These are phyloP conservation scores for Eutrema heterophyllum DNA, from an alignment of 345 rosid genomes.

Conservation along the genomic window DNA sequence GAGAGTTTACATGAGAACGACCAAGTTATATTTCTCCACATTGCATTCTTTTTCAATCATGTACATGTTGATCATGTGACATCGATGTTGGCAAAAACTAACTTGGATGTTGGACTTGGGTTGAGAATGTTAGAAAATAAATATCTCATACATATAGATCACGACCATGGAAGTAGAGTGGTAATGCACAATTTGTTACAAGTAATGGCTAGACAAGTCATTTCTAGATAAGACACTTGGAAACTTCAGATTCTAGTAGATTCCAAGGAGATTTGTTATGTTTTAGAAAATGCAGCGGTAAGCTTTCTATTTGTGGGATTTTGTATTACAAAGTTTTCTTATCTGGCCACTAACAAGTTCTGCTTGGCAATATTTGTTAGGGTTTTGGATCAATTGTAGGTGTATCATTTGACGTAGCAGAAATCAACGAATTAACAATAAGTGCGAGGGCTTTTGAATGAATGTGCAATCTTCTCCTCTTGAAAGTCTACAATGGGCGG, in stretches of 20 bases:
- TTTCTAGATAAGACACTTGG: not conserved
- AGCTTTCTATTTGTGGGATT: not conserved
- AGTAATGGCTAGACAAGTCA: conserved; percentile 22
- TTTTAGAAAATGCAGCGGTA: not conserved
- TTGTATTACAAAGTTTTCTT: not conserved
- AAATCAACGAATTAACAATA: not conserved
- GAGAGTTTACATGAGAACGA: too few species aligned
- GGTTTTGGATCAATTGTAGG: conserved; percentile 4
- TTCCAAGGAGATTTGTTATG: conserved; percentile 3
- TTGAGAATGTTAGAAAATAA: not conserved
- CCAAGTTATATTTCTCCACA: too few species aligned
- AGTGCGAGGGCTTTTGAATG: not conserved
- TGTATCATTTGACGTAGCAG: not conserved
- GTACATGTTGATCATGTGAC: too few species aligned
- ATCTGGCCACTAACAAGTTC: not conserved
- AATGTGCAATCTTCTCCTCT: conserved; percentile 10
- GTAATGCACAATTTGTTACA: conserved; percentile 24
- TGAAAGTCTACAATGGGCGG: not conserved
- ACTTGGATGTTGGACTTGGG: too few species aligned
- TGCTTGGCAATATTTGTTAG: not conserved
- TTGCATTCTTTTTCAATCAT: too few species aligned
- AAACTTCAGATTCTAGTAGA: conserved; percentile 10
- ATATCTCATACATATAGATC: conserved; percentile 1
- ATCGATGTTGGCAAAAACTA: too few species aligned
- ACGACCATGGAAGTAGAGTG: not conserved